Evolutionary conservation across 148 eudicot genomes (phyloP).

Genomic region (Rhododendron griersonianum): DNA sequence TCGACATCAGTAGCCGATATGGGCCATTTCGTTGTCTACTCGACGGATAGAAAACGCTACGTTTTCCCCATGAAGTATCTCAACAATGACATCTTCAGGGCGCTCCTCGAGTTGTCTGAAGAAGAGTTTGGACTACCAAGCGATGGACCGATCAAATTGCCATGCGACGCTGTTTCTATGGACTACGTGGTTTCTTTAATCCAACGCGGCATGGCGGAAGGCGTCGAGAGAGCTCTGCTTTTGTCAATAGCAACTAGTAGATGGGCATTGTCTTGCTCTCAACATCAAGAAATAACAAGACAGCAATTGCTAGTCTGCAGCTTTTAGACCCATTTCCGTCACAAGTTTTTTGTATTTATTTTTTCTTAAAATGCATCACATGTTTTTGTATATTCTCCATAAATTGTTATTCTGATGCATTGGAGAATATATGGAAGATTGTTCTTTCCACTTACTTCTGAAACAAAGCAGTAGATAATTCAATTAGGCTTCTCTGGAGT

Average conservation of each 20-base stretch:
- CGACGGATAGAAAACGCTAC: conserved; percentile 23
- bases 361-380: background rate
- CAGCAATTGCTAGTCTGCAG: background rate
- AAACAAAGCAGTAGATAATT: background rate
- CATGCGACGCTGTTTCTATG: conserved; percentile 29
- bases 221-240: conserved; percentile 18
- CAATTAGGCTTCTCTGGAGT: background rate
- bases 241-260: conserved; percentile 5
- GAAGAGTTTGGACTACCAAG: conserved; percentile 40
- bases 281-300: background rate
- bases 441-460: background rate
- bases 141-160: conserved; percentile 35
- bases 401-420: background rate
- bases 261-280: background rate
- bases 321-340: background rate
- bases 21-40: conserved; percentile 30
- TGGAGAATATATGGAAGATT: background rate
- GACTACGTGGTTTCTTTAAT: conserved; percentile 28
- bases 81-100: conserved; percentile 20
- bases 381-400: background rate
- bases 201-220: background rate
- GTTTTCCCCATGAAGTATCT: conserved; percentile 24
- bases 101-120: conserved; percentile 31
- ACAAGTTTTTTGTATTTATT: background rate
- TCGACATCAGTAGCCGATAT: conserved; percentile 7